Base-by-base conservation (phyloP, 805 yeast genomes). In the Sugiyamaella floridensis region DNA sequence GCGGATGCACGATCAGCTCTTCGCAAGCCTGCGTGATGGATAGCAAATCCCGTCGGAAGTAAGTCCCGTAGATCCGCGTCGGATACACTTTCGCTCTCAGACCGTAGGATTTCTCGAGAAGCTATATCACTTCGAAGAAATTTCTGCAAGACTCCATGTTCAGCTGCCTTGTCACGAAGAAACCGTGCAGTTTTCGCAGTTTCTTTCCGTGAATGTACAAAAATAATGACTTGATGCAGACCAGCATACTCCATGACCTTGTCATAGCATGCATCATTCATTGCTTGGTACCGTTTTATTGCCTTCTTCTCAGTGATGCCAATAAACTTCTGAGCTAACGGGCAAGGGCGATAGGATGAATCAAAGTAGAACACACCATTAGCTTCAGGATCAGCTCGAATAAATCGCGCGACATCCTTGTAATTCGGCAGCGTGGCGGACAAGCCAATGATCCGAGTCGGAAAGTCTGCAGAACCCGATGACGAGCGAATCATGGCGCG, bases 401-500 rank as follows among this genome's bases (percentile, higher is more conserved):
- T 69, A 62, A 93, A 92, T 44, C 73, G 74, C 0, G 96, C 95
- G 40, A 92, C 97, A 67, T 92, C 97, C 55, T 70, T 66, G 63
- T 85, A 92, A 63, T 90, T 89, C 1, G 97, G 97, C 49, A 92
- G 75, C 0, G 98, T 90, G 0, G 98, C 98, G 0, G 97, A 89
- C 12, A 92, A 72, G 0, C 95, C 98, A 11, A 90, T 82, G 7
- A 92, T 66, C 57, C 99, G 75, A 0, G 83, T 83, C 11, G 74
- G 70, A 12, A 72, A 76, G 7, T 74, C 75, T 0, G 77, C 66
- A 10, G 68, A 68, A 45, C 75, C 76, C 4, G 37, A 10, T 3
- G 37, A 11, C 2, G 67, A 60, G 43, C 74, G 71, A 52, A 85
- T 71, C 15, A 83, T 59, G 0, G 86, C 78, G 63, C 98, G 76